A percentile compares a stretch with the other conserved stretches of the same genome.
These are phyloP conservation scores for Aureobasidium sp. DNA, from an alignment of 2,329 filamentous ascomycete genomes.

Conservation along the genomic window DNA sequence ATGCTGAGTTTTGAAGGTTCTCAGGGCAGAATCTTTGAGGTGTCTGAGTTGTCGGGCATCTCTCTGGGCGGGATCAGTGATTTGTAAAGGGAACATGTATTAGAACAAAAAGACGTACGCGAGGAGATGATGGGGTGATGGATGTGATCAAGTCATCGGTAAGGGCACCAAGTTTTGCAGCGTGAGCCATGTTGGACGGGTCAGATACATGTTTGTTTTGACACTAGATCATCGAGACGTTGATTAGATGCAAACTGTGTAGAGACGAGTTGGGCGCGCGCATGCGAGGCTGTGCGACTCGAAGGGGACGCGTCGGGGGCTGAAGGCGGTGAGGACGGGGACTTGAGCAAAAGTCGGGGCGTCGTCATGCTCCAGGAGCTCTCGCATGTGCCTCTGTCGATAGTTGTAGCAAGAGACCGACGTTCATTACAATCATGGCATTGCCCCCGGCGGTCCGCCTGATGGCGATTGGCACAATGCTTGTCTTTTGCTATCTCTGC, in stretches of 20 bases:
- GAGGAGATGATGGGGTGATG: slow-evolving; percentile 36
- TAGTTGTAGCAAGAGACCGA: not conserved
- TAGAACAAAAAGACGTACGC: not conserved
- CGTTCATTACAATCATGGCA: slow-evolving; percentile 52
- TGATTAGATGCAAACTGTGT: not conserved
- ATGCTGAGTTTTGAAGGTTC: slow-evolving; percentile 31
- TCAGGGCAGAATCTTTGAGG: slow-evolving; percentile 31
- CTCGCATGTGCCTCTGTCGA: not conserved
- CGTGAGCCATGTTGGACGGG: slow-evolving; percentile 56
- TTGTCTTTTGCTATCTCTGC: slow-evolving; percentile 70
- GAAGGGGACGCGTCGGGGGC: not conserved
- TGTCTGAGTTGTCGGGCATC: slow-evolving; percentile 25
- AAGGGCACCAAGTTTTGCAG: slow-evolving; percentile 54
- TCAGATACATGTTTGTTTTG: not conserved
- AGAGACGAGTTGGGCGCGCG: not conserved
- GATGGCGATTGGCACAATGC: slow-evolving; percentile 60
- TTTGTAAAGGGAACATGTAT: not conserved
- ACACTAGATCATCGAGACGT: not conserved
- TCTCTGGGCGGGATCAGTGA: slow-evolving; percentile 1
- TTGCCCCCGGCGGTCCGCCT: slow-evolving; percentile 77
- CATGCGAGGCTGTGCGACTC: not conserved
- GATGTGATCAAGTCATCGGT: slow-evolving; percentile 62
- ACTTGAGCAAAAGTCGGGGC: not conserved
- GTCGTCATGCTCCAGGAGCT: slow-evolving; percentile 5
- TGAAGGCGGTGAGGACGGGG: slow-evolving; percentile 8